Evolutionary conservation across 1,284 basidiomycete species (phyloP).

Genomic region (Irpex sp.): DNA sequence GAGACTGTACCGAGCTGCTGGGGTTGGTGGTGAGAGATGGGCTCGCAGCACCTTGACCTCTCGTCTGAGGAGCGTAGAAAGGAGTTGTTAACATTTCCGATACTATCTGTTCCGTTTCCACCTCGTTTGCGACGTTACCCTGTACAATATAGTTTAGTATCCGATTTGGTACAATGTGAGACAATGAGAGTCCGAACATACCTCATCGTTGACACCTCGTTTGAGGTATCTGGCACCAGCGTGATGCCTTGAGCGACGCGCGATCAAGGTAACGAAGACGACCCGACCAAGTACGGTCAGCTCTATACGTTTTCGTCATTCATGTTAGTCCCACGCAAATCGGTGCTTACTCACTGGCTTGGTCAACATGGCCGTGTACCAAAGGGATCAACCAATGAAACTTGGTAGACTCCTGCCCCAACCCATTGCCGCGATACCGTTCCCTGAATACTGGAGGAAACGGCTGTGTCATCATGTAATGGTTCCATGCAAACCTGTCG

Average conservation of each 20-base stretch:
- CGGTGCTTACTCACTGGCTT: conserved; percentile 78
- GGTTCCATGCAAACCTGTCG: conserved; percentile 96
- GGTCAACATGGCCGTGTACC: conserved; percentile 96
- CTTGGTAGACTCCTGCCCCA: conserved; percentile 40
- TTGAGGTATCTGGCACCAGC: conserved; percentile 96
- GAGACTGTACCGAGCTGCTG: background rate
- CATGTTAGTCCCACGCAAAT: background rate
- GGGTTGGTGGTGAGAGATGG: background rate
- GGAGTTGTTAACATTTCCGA: conserved; percentile 92
- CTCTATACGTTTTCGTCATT: conserved; percentile 45
- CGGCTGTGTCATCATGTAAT: conserved; percentile 77
- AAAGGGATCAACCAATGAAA: conserved; percentile 90
- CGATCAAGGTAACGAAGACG: conserved; percentile 92
- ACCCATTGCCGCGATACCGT: conserved; percentile 12
- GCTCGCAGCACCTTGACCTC: background rate
- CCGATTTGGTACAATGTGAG: conserved; percentile 1
- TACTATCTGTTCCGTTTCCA: conserved; percentile 98
- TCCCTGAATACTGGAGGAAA: conserved; percentile 34
- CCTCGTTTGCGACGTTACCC: conserved; percentile 99
- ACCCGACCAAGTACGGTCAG: conserved; percentile 88
- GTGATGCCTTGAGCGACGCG: conserved; percentile 91
- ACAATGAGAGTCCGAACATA: conserved; percentile 22
- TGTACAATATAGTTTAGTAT: conserved; percentile 26
- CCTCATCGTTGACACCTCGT: conserved; percentile 91
- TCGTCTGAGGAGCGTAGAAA: conserved; percentile 66